A percentile compares a stretch with the other conserved stretches of the same genome.
Evolutionary conservation across 2,329 filamentous ascomycete species (phyloP).

Genomic region (Polytolypa hystricis): DNA sequence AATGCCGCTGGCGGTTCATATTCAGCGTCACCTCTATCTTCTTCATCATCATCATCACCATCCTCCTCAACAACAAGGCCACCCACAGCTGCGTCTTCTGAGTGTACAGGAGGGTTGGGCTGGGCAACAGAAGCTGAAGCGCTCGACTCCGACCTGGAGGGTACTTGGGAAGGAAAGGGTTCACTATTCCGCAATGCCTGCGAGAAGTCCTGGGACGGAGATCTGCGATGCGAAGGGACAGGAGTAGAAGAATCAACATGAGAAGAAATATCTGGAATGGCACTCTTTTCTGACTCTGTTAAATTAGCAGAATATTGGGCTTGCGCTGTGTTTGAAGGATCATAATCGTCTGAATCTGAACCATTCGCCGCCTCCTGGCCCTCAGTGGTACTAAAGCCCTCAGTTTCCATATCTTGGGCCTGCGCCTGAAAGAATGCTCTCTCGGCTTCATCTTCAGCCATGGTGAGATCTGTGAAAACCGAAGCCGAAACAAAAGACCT

Average conservation of each 20-base stretch:
- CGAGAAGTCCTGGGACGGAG: constrained; percentile 18
- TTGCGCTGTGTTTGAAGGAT: constrained; percentile 39
- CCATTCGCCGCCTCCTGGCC: constrained; percentile 41
- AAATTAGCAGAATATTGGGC: constrained; percentile 27
- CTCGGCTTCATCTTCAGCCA: constrained; percentile 45
- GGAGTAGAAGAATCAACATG: constrained; percentile 17
- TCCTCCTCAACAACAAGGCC: constrained; percentile 55
- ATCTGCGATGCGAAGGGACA: constrained; percentile 14
- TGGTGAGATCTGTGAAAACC: constrained; percentile 20
- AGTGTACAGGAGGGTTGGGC: constrained; percentile 23
- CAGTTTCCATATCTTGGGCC: constrained; percentile 30
- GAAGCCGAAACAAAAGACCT: too few species aligned
- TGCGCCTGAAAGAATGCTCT: constrained; percentile 43
- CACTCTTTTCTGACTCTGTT: constrained; percentile 21
- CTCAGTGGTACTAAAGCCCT: constrained; percentile 36
- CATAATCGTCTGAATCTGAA: constrained; percentile 46
- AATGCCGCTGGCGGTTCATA: constrained; percentile 45
- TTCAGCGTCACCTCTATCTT: constrained; percentile 37
- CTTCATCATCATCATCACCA: constrained; percentile 49
- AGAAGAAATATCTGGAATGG: constrained; percentile 18
- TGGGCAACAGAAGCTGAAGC: constrained; percentile 20
- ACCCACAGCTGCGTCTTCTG: constrained; percentile 45
- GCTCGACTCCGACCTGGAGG: constrained; percentile 26
- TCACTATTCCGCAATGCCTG: constrained; percentile 20
- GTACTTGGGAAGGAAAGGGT: constrained; percentile 21